Percentiles rank a stretch among this genome's conserved stretches.
phyloP scores from a whole-genome alignment of 2,329 filamentous ascomycete genomes.

The Sporothrix humicola region DNA sequence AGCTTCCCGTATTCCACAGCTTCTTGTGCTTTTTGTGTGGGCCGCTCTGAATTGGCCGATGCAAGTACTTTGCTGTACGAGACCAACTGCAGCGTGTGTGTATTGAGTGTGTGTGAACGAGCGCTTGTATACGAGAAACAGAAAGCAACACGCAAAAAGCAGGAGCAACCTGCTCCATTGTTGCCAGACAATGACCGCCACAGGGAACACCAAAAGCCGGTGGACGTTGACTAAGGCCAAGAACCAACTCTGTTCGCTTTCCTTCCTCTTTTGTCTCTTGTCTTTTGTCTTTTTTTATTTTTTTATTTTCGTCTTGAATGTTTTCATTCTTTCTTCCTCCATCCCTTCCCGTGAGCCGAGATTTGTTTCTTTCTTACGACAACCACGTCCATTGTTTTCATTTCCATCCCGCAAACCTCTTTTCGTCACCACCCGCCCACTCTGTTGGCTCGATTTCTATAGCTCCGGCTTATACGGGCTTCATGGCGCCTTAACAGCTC shows the following conservation, averaged over 20 bases:
- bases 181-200: conserved; percentile 19
- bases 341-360: background rate
- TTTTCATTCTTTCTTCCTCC: background rate
- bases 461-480: conserved; percentile 26
- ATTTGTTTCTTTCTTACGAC: background rate
- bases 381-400: background rate
- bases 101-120: background rate
- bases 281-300: background rate
- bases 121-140: conserved; percentile 10
- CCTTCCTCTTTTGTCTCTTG: background rate
- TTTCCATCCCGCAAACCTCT: background rate
- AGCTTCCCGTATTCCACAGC: conserved; percentile 28
- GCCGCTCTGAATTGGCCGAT: background rate
- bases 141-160: background rate
- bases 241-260: background rate
- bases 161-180: background rate
- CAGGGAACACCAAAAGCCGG: background rate
- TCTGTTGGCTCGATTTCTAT: background rate
- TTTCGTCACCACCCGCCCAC: background rate
- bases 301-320: background rate
- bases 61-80: background rate
- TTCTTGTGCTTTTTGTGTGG: conserved; percentile 4
- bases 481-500: conserved; percentile 23
- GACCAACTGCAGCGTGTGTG: background rate
- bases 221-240: conserved; percentile 25